Conservation (phyloP, 768 basidiomycete genomes). For the Boletus rubroflammeus region DNA sequence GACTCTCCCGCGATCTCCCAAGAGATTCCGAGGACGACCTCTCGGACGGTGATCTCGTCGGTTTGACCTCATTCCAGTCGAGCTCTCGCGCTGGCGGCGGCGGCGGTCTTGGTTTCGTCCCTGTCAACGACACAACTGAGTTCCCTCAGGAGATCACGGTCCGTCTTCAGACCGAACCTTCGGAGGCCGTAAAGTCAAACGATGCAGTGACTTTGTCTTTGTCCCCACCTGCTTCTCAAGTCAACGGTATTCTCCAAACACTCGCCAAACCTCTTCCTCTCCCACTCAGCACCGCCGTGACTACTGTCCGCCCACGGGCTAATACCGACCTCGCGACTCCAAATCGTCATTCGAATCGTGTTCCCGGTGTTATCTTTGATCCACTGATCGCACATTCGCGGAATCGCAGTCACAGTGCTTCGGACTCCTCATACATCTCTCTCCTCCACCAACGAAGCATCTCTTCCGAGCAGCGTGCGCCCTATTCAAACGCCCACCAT, state of each 20-base stretch:
- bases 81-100: slow-evolving; percentile 49
- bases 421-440: slow-evolving; percentile 2
- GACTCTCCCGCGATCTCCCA: slow-evolving; percentile 78
- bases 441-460: not conserved
- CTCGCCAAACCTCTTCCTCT: slow-evolving; percentile 7
- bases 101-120: slow-evolving; percentile 43
- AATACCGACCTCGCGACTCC: slow-evolving; percentile 21
- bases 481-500: not conserved
- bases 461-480: slow-evolving; percentile 1
- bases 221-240: not conserved
- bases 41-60: slow-evolving; percentile 54
- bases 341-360: slow-evolving; percentile 7
- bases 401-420: slow-evolving; percentile 17
- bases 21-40: slow-evolving; percentile 56
- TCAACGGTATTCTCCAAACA: not conserved
- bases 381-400: slow-evolving; percentile 12
- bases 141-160: not conserved
- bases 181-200: not conserved
- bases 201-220: not conserved
- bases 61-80: slow-evolving; percentile 47
- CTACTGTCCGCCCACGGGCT: slow-evolving; percentile 20
- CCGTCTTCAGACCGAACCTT: not conserved
- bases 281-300: not conserved
- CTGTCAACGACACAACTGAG: slow-evolving; percentile 19
- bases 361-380: slow-evolving; percentile 7